Evolutionary conservation across 352 stramenopile genomes (phyloP), one percentile per base, ranked within the genome.

Genomic region (Pythium grandisporangium): DNA sequence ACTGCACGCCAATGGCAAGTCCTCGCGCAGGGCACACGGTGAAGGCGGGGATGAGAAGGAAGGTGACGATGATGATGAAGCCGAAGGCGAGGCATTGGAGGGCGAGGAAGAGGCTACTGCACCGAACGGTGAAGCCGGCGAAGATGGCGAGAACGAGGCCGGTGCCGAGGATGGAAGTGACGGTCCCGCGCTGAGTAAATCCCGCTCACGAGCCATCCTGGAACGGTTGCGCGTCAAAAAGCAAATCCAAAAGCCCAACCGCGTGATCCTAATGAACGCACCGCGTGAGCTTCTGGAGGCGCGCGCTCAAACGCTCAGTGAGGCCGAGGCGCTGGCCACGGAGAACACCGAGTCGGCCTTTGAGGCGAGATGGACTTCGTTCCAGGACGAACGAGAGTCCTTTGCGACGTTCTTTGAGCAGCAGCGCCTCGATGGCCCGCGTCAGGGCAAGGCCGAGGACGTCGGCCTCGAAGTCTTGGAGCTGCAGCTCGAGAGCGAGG

Each of bases 401-500:
- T 38, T 89, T 7, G 51, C 63, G 29, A 62, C 57, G 14, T 84
- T 88, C 37, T 88, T 91, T 34, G 79, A 94, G 52, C 57, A 64
- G 19, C 58, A 50, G 27, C 16, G 32, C n/a, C 6, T 7, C 16
- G 35, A 17, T n/a, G n/a, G n/a, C n/a, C n/a, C n/a, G n/a, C n/a
- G n/a, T n/a, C n/a, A n/a, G 16, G 33, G 22, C 6, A 56, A 22
- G 5, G 41, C 22, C 6, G 30, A 32, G 14, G 8, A 16, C 12
- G 29, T 61, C 19, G 47, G 61, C 2, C 37, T 95, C 16, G 79
- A 93, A 48, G 70, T 87, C 5, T 47, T 93, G 8, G 73, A 89
- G 52, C 45, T 89, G 6, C 60, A 55, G 27, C 50, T 90, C 19
- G 47, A 56, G 2, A 63, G 48, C 13, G 70, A 84, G 13, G 44